Evolutionary conservation across 495 filamentous ascomycete species (phyloP), one percentile per base, ranked within the genome.

Genomic region (Penicillium nucicola): DNA sequence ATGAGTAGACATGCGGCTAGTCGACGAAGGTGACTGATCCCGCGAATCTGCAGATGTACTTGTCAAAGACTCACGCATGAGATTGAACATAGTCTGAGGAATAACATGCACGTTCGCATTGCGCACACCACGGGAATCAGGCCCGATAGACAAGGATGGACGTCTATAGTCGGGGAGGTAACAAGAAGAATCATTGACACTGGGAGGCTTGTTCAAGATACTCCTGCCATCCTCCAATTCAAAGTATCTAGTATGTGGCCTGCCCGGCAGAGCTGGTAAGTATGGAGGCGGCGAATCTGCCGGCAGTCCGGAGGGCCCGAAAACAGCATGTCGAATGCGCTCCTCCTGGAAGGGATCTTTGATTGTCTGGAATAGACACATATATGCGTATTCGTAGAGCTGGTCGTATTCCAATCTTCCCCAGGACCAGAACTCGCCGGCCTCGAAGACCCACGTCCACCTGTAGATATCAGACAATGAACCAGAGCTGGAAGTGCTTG

Each of bases 391-490:
- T 10, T 53, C 52, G 41, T 49, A 41, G 5, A 68, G 41, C 38
- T 47, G 17, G 2, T 47, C 51, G 22, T 41, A 2, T 5, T 39
- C 39, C 38, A 58, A 25, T 0, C 44, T 41, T 9, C 48, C 42
- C 52, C 53, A 57, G 8, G n/a, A 18, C 14, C 20, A 10, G 0
- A 23, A 2, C 11, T 52, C 15, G n/a, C 64, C 67, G 15, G 60
- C 34, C 2, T 70, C 64, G 34, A 70, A 66, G 5, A 30, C 39
- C 67, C 67, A 70, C 5, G 7, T 28, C 23, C 23, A 28, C 1
- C 23, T 28, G 4, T 28, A 8, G 23, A 28, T 13, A 49, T 10
- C 17, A 67, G 38, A 2, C 18, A 7, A 5, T 28, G 23, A 7
- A 28, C 23, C 9, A 7, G 23, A 28, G 9, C 5, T 28, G 23